Evolutionary conservation across 805 yeast genomes (phyloP).

Genomic region (Candida insectorum): DNA sequence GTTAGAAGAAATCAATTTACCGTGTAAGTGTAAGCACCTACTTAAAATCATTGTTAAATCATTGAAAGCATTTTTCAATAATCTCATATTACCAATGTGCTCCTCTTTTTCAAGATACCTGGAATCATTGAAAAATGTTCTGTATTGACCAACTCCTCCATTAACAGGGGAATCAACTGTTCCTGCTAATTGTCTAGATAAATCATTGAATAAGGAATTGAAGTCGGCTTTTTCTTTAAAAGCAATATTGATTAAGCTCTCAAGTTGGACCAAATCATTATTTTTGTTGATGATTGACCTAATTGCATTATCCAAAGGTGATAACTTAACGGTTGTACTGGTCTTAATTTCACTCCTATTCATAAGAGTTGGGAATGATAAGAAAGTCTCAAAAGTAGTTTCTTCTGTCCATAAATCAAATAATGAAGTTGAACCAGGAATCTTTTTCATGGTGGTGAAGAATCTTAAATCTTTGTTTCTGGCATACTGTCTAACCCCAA

Average conservation of each 20-base stretch:
- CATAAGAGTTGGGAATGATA: conserved; percentile 85
- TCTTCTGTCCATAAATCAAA: conserved; percentile 88
- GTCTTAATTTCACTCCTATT: conserved; percentile 70
- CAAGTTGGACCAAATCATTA: conserved; percentile 67
- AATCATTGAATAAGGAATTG: conserved; percentile 52
- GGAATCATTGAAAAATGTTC: conserved; percentile 55
- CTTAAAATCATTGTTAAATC: conserved; percentile 65
- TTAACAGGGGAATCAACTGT: conserved; percentile 91
- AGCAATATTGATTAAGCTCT: conserved; percentile 53
- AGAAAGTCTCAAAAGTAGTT: conserved; percentile 67
- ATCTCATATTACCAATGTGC: conserved; percentile 26
- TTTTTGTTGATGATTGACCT: conserved; percentile 64
- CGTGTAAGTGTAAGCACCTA: conserved; percentile 68
- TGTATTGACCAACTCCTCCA: conserved; percentile 86
- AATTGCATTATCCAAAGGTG: conserved; percentile 85
- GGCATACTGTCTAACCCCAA: conserved; percentile 70
- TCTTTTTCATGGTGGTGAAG: conserved; percentile 65
- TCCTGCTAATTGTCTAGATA: conserved; percentile 72
- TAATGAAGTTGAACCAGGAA: conserved; percentile 71
- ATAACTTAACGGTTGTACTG: conserved; percentile 49
- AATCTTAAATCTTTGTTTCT: conserved; percentile 69
- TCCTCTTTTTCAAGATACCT: conserved; percentile 31
- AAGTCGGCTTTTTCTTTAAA: conserved; percentile 49
- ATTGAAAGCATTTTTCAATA: conserved; percentile 53
- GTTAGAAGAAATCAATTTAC: conserved; percentile 52